phyloP scores from a whole-genome alignment of 345 rosid genomes.

The Pistacia integerrima region DNA sequence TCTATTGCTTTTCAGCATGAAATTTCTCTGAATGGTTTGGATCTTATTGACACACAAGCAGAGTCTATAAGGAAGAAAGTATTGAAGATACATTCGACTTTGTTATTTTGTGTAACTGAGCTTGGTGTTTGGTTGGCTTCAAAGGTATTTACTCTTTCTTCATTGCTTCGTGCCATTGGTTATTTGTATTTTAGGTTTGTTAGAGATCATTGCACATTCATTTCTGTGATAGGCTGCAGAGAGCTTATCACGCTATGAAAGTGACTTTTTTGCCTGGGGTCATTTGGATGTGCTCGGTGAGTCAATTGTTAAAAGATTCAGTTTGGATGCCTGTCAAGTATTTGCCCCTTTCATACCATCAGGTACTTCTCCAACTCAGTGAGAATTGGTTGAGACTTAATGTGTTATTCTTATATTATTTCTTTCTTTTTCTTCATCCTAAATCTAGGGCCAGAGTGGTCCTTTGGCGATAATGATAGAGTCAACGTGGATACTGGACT shows the following conservation, averaged over 20 bases:
- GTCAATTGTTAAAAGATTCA: constrained; percentile 44
- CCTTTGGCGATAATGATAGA: constrained; percentile 29
- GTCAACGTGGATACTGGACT: constrained; percentile 48
- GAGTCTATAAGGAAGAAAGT: constrained; percentile 46
- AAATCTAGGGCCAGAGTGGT: constrained; percentile 47
- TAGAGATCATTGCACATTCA: not conserved
- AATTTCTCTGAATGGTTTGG: constrained; percentile 31
- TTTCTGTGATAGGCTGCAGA: constrained; percentile 67
- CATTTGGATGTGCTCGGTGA: constrained; percentile 43
- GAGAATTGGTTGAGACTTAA: constrained; percentile 1
- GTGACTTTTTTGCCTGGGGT: constrained; percentile 44
- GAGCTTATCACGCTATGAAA: constrained; percentile 46
- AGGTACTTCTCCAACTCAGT: constrained; percentile 45
- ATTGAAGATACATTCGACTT: constrained; percentile 36
- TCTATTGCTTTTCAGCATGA: constrained; percentile 53
- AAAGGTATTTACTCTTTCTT: constrained; percentile 51
- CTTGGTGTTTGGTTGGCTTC: constrained; percentile 80
- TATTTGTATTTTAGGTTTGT: constrained; percentile 8
- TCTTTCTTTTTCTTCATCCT: constrained; percentile 5
- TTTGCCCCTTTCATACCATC: constrained; percentile 43
- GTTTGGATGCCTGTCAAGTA: constrained; percentile 46
- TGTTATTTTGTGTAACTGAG: constrained; percentile 63
- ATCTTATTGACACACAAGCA: constrained; percentile 35
- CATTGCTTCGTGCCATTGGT: not conserved
- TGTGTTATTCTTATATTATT: constrained; percentile 9